Conservation (phyloP, 257 asterid genomes). For the Rauvolfia tetraphylla region DNA sequence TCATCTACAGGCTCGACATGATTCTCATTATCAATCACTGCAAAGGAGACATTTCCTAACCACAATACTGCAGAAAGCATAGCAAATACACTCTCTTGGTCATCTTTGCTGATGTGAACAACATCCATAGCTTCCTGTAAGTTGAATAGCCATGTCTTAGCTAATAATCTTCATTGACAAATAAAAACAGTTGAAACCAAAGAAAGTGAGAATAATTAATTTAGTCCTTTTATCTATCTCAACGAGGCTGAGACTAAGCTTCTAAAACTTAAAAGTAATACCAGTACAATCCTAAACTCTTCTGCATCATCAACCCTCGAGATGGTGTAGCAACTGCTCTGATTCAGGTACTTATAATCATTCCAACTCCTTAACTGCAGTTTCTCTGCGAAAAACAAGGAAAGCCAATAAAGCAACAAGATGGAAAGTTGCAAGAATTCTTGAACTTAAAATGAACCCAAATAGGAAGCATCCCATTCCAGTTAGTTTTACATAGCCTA, state of each 20-base stretch:
- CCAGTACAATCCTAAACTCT: slow-evolving; percentile 75
- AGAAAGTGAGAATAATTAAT: not conserved
- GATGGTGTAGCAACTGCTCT: slow-evolving; percentile 74
- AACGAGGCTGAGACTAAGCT: slow-evolving; percentile 2
- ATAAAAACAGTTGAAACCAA: not conserved
- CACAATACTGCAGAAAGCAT: slow-evolving; percentile 97
- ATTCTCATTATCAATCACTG: slow-evolving; percentile 72
- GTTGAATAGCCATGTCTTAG: slow-evolving; percentile 15
- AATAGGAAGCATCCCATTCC: not conserved
- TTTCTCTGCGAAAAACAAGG: slow-evolving; percentile 56
- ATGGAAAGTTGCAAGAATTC: not conserved
- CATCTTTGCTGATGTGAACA: slow-evolving; percentile 82
- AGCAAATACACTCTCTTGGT: slow-evolving; percentile 91
- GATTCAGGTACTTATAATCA: slow-evolving; percentile 77
- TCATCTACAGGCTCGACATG: slow-evolving; percentile 92
- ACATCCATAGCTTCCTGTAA: slow-evolving; percentile 90
- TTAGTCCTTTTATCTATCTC: not conserved
- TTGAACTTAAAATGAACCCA: not conserved
- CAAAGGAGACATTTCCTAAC: slow-evolving; percentile 86
- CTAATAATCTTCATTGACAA: not conserved
- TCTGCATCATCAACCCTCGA: slow-evolving; percentile 95
- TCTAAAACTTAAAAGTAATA: slow-evolving; percentile 21
- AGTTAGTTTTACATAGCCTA: not conserved
- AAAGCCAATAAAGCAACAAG: not conserved
- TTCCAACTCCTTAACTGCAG: slow-evolving; percentile 60